Conservation (phyloP, 768 basidiomycete genomes). For the Epithele typhae region DNA sequence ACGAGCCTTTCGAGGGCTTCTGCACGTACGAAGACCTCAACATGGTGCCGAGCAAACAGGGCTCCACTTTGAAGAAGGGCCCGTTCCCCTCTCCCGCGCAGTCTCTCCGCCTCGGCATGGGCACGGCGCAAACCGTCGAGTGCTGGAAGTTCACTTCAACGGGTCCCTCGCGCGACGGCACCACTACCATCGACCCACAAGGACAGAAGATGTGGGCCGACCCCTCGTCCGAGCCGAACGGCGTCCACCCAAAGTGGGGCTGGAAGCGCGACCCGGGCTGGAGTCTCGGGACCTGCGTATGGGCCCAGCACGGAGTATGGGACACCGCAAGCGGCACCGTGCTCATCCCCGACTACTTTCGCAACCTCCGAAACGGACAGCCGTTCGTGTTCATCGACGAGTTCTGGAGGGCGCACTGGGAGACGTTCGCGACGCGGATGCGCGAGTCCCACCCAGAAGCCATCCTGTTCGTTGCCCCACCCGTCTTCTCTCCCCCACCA, state of each 20-base stretch:
- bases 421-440: constrained; percentile 51
- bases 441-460: constrained; percentile 70
- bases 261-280: constrained; percentile 75
- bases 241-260: constrained; percentile 68
- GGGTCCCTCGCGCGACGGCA: constrained; percentile 72
- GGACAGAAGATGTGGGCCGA: constrained; percentile 78
- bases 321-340: constrained; percentile 65
- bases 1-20: constrained; percentile 90
- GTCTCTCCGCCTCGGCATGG: constrained; percentile 84
- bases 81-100: constrained; percentile 84
- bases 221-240: constrained; percentile 43
- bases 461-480: constrained; percentile 88
- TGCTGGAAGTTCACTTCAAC: constrained; percentile 76
- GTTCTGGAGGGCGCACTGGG: constrained; percentile 76
- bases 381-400: constrained; percentile 68
- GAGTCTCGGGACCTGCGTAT: constrained; percentile 74
- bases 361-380: constrained; percentile 23
- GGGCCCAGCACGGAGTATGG: constrained; percentile 92
- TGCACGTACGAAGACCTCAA: constrained; percentile 67
- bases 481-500: constrained; percentile 84
- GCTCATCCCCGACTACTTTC: constrained; percentile 76
- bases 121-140: constrained; percentile 74
- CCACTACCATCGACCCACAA: constrained; percentile 79
- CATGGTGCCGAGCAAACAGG: constrained; percentile 59
- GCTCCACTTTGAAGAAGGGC: constrained; percentile 78